Percentiles rank a stretch among this genome's conserved stretches.
phyloP scores from a whole-genome alignment of 805 yeast species.

The Zygosaccharomyces lentus region DNA sequence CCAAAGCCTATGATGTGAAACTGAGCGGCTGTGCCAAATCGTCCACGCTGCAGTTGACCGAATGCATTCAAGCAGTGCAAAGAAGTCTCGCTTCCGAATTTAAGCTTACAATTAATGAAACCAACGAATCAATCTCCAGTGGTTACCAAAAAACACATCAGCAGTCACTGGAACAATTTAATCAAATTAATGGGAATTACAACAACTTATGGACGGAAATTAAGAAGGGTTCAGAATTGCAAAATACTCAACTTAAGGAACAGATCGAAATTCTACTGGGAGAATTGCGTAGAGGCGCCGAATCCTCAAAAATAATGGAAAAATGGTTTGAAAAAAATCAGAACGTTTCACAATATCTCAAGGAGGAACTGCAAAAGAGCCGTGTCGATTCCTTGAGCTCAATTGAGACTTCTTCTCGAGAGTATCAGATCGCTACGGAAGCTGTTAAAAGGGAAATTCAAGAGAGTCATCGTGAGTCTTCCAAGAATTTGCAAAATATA shows the following conservation, averaged over 20 bases:
- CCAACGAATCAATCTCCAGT: not conserved
- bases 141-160: not conserved
- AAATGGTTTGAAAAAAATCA: not conserved
- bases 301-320: not conserved
- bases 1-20: constrained; percentile 4
- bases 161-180: not conserved
- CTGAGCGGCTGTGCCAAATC: not conserved
- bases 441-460: not conserved
- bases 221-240: not conserved
- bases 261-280: not conserved
- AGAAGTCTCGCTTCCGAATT: constrained; percentile 1
- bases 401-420: not conserved
- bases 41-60: not conserved
- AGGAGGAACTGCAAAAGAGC: not conserved
- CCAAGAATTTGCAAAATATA: not conserved
- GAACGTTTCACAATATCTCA: not conserved
- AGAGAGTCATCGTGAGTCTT: not conserved
- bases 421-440: not conserved
- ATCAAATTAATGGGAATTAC: not conserved
- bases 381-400: not conserved
- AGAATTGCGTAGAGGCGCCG: not conserved
- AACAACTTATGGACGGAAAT: not conserved
- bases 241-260: not conserved
- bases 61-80: not conserved
- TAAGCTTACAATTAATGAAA: not conserved